These are phyloP conservation scores for Cajanus cajan DNA, from an alignment of 306 rosid species.

Conservation along the genomic window DNA sequence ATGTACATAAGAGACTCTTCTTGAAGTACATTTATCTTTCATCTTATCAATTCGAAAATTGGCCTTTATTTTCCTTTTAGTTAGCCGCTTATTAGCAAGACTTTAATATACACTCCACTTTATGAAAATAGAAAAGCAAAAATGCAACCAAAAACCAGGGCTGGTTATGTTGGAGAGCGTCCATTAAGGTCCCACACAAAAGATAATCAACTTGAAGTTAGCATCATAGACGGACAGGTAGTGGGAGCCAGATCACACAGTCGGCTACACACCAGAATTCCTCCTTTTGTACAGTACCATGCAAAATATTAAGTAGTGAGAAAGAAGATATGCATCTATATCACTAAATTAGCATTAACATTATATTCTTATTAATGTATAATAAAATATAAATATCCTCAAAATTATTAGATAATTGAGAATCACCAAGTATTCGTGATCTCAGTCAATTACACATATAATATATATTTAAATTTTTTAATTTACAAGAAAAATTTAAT, in stretches of 20 bases:
- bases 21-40: not conserved
- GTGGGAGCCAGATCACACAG: slow-evolving; percentile 56
- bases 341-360: not conserved
- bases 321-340: slow-evolving; percentile 26
- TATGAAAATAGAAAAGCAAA: not conserved
- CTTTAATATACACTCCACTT: not conserved
- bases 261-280: slow-evolving; percentile 4
- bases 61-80: not conserved
- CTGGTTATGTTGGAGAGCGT: slow-evolving; percentile 12
- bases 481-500: too few relatives aligned
- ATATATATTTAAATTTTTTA: too few relatives aligned
- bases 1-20: not conserved
- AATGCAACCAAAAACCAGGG: slow-evolving; percentile 18
- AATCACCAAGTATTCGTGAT: too few relatives aligned
- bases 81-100: not conserved
- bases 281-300: slow-evolving; percentile 45
- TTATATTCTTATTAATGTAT: not conserved
- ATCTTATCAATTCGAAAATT: not conserved
- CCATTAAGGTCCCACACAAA: slow-evolving; percentile 21
- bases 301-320: slow-evolving; percentile 38
- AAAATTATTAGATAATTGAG: too few relatives aligned
- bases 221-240: slow-evolving; percentile 28
- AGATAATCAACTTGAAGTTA: slow-evolving; percentile 2
- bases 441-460: too few relatives aligned
- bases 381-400: slow-evolving; percentile 1